Evolutionary conservation across 257 asterid species (phyloP).

Genomic region (Solanum peruvianum): DNA sequence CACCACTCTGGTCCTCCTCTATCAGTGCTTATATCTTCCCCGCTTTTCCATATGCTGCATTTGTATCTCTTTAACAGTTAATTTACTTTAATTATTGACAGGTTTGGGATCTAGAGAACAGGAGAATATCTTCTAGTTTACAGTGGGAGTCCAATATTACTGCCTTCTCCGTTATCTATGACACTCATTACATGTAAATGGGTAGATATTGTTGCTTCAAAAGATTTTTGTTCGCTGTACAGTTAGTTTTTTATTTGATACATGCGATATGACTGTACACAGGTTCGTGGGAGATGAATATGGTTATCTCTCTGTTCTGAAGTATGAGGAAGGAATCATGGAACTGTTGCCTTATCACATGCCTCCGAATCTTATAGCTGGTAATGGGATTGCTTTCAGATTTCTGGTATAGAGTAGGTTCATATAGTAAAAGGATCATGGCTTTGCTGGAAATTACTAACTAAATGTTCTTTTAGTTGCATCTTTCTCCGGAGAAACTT

Average conservation of each 20-base stretch:
- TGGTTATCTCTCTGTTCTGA: slow-evolving; percentile 77
- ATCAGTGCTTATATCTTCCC: neutral
- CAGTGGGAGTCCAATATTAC: slow-evolving; percentile 96
- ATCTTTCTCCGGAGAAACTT: neutral
- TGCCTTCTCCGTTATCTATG: slow-evolving; percentile 61
- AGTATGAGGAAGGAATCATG: slow-evolving; percentile 53
- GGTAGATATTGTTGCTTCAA: neutral
- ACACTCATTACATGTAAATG: slow-evolving; percentile 85
- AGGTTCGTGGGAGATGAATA: slow-evolving; percentile 92
- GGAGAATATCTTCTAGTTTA: slow-evolving; percentile 47
- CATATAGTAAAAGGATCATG: neutral
- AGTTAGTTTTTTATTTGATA: slow-evolving; percentile 4
- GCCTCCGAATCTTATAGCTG: slow-evolving; percentile 79
- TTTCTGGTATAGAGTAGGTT: neutral
- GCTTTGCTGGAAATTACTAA: neutral
- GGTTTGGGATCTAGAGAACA: slow-evolving; percentile 93
- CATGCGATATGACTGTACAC: slow-evolving; percentile 10
- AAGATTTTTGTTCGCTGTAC: neutral
- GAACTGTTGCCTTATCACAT: slow-evolving; percentile 61
- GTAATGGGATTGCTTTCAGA: slow-evolving; percentile 29
- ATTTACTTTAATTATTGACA: slow-evolving; percentile 16
- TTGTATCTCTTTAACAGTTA: neutral
- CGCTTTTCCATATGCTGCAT: neutral
- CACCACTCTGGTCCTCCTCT: neutral
- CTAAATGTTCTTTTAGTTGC: neutral